These are phyloP conservation scores for Saksenaea vasiformis DNA, from an alignment of 371 early-diverging fungal genomes.

Conservation along the genomic window DNA sequence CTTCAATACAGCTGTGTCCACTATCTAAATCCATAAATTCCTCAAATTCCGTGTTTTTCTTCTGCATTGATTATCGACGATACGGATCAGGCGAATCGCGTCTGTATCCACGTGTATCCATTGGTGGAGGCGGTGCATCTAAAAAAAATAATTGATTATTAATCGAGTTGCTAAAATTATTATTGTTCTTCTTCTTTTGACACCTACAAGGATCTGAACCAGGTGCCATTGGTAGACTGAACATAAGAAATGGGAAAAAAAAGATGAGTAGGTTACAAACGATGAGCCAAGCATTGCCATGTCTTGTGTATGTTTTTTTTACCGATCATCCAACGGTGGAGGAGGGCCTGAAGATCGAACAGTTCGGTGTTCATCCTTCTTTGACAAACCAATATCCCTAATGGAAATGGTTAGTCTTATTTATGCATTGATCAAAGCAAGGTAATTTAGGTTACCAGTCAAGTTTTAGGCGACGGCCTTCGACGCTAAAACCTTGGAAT, in stretches of 20 bases:
- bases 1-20: slow-evolving; percentile 13
- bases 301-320: neutral
- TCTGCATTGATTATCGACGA: slow-evolving; percentile 32
- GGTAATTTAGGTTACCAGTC: slow-evolving; percentile 76
- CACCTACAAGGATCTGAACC: slow-evolving; percentile 12
- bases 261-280: neutral
- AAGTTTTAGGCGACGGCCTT: slow-evolving; percentile 73
- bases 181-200: neutral
- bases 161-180: neutral
- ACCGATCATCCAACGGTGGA: slow-evolving; percentile 10
- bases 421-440: neutral
- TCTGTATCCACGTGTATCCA: slow-evolving; percentile 42
- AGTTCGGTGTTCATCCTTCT: slow-evolving; percentile 59
- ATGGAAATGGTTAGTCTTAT: neutral
- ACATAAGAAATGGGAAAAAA: neutral
- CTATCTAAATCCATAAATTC: slow-evolving; percentile 6
- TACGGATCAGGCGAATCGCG: slow-evolving; percentile 42
- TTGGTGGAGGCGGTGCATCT: slow-evolving; percentile 34
- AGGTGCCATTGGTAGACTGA: neutral
- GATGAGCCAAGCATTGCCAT: neutral
- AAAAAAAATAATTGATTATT: slow-evolving; percentile 4
- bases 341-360: slow-evolving; percentile 16
- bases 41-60: slow-evolving; percentile 7
- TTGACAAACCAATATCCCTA: slow-evolving; percentile 69
- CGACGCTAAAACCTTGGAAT: slow-evolving; percentile 69